Conservation (phyloP, 768 basidiomycete genomes). For the Trichaptum fuscoviolaceum region DNA sequence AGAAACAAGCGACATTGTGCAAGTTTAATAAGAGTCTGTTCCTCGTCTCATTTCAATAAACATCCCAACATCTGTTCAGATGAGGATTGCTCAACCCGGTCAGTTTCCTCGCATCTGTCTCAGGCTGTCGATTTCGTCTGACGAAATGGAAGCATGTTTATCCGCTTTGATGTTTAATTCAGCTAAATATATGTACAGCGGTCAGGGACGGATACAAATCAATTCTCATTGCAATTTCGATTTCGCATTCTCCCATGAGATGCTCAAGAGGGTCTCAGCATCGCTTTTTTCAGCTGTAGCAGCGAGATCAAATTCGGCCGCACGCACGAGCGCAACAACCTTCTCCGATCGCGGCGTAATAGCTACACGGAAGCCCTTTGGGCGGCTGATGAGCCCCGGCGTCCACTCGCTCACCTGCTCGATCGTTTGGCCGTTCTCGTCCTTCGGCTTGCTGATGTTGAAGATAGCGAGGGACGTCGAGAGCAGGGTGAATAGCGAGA, state of each 20-base stretch:
- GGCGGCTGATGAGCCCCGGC: constrained; percentile 18
- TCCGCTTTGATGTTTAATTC: not conserved
- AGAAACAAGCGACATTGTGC: no score
- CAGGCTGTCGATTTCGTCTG: no score
- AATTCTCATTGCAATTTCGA: not conserved
- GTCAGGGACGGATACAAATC: not conserved
- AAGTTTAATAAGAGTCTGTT: no score
- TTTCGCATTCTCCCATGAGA: not conserved
- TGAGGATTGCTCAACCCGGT: no score
- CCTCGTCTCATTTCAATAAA: no score
- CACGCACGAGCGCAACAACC: not conserved
- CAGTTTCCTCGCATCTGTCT: no score
- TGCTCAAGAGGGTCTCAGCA: not conserved
- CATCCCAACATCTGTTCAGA: no score
- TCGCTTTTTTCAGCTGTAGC: not conserved
- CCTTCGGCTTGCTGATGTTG: not conserved
- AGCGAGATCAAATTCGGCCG: not conserved
- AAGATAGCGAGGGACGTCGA: not conserved
- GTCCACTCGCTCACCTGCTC: constrained; percentile 21
- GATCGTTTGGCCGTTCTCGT: constrained; percentile 18
- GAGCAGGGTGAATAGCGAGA: not conserved
- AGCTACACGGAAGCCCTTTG: not conserved
- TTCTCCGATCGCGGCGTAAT: not conserved
- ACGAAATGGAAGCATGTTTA: no score
- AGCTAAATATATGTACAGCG: not conserved